Percentiles rank a stretch among this genome's conserved stretches.
phyloP scores from a whole-genome alignment of 2,329 filamentous ascomycete species.

The Diaporthe nobilis region DNA sequence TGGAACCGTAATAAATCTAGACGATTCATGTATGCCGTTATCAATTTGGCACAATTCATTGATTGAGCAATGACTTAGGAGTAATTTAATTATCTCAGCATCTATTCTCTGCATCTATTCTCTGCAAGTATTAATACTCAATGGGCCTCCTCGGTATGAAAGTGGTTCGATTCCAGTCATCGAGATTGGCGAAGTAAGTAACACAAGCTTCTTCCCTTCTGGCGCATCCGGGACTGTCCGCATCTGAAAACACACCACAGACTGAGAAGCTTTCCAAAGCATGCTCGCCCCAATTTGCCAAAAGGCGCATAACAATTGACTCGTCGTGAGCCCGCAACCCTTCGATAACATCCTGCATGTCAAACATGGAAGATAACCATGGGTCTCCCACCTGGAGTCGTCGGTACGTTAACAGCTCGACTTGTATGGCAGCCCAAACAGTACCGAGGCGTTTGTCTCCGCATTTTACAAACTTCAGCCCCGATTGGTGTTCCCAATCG shows the following conservation, averaged over 20 bases:
- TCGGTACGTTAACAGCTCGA: slow-evolving; percentile 9
- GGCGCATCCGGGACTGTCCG: rapidly evolving
- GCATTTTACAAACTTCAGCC: background rate
- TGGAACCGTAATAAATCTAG: too few relatives aligned
- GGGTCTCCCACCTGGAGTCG: background rate
- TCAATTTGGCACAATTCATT: too few relatives aligned
- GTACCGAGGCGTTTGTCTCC: background rate
- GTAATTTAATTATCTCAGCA: too few relatives aligned
- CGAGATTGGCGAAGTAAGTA: background rate
- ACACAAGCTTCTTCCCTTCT: background rate
- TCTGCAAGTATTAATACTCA: too few relatives aligned
- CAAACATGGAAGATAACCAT: background rate
- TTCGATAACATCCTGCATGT: background rate
- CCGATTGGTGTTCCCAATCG: too few relatives aligned
- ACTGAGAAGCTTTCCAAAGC: background rate
- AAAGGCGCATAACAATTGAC: too few relatives aligned
- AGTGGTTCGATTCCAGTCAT: background rate
- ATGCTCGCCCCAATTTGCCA: too few relatives aligned
- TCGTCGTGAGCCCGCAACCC: background rate
- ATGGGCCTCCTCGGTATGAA: background rate
- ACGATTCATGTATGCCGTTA: too few relatives aligned
- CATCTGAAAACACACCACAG: background rate
- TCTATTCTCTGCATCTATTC: too few relatives aligned
- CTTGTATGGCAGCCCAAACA: slow-evolving; percentile 30
- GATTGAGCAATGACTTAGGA: too few relatives aligned